Conservation (phyloP, 495 filamentous ascomycete genomes). For the Amorphotheca resinae region DNA sequence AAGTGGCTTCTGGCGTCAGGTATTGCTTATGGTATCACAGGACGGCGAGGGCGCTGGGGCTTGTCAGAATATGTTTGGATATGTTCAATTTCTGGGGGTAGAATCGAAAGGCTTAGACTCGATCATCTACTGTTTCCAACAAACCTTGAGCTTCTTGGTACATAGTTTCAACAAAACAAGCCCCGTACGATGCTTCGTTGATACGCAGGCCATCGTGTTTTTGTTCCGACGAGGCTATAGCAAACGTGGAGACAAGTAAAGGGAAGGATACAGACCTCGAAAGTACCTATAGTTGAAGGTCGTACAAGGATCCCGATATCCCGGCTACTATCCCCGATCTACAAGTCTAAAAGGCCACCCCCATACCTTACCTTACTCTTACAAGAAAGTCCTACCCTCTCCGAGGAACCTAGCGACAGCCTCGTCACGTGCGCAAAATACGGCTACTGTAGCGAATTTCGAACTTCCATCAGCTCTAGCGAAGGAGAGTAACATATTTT, state of each 20-base stretch:
- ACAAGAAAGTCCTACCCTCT: too few species aligned
- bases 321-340: constrained; percentile 9
- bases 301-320: constrained; percentile 5
- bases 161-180: not conserved
- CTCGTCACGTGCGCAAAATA: too few species aligned
- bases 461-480: not conserved
- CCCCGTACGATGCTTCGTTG: not conserved
- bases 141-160: not conserved
- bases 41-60: constrained; percentile 16
- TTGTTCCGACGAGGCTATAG: too few species aligned
- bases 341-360: too few species aligned
- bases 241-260: too few species aligned
- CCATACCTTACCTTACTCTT: too few species aligned
- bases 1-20: constrained; percentile 19
- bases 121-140: constrained; percentile 1
- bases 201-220: not conserved
- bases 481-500: not conserved
- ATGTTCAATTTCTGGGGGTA: constrained; percentile 2
- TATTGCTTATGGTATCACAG: constrained; percentile 18
- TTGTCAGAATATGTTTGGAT: constrained; percentile 8
- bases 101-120: constrained; percentile 16
- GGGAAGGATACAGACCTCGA: too few species aligned
- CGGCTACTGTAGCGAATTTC: constrained; percentile 8
- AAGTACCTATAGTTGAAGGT: too few species aligned
- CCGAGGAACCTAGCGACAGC: too few species aligned